Base-by-base conservation (phyloP, 495 filamentous ascomycete genomes). In the Penicillium dipodomyicola region DNA sequence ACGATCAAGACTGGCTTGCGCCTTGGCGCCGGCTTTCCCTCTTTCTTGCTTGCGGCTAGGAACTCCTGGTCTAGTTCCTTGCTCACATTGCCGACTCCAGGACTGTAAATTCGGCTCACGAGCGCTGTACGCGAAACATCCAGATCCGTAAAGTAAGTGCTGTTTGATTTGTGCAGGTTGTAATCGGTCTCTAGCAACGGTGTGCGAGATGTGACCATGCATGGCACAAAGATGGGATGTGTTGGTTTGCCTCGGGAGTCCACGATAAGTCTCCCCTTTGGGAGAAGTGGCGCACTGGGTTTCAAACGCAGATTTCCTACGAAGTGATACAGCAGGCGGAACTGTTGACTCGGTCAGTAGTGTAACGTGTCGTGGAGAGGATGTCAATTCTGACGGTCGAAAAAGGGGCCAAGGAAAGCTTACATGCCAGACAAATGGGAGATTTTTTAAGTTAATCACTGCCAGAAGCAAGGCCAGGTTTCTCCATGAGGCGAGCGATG, bases 141-240 rank as follows among this genome's bases (percentile, higher is more conserved):
- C 59, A 89, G 78, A 63, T 91, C 88, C 10, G 82, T 73, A 67
- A 91, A 89, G 64, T 90, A 91, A 1, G 88, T 90, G 57, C 80
- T 84, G 66, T 91, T 91, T 33, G 81, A 84, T 61, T 91, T 88
- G 70, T 88, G 85, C 30, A 85, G 37, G 66, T 88, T 88, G 74
- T 86, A 88, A 65, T 88, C 85, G 49, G 75, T 81, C 72, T 88
- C 85, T 33, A 79, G 52, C 40, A 84, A 58, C 0, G 79, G 72
- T 9, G 81, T 78, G 67, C 79, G 80, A n/a, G 81, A 77, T 32
- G 68, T 69, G 32, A 81, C 79, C 33, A 79, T 74, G 50, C 78
- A 64, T 15, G 85, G 75, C 23, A 74, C 72, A 65, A 88, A 88
- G 50, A 87, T 72, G 1, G 71, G 77, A 63, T 77, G 73, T n/a